Base-by-base conservation (phyloP, 2,329 filamentous ascomycete species). In the Emergomyces africanus region DNA sequence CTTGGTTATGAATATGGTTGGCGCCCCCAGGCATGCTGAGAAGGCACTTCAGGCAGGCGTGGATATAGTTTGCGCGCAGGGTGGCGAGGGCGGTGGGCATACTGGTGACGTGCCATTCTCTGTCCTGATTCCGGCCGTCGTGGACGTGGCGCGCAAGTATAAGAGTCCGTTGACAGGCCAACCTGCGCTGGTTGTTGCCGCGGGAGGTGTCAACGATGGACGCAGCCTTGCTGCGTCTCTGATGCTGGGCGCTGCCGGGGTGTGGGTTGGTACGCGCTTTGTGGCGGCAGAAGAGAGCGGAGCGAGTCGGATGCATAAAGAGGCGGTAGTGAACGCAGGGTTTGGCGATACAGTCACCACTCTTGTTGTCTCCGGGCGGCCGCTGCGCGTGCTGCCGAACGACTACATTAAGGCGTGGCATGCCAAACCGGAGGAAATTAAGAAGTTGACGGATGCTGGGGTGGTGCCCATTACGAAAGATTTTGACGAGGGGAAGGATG, bases 1-100 rank as follows among this genome's bases (percentile, higher is more conserved):
- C 46, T 70, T 95, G 61, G 80, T 96, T 41, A 96, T 96, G 90
- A 96, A 96, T 72, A 96, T 96, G 91, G 90, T 96, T 23, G 92
- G 92, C 0, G 88, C 91, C 67, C 91, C 92, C 1, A 90, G 87
- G 71, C 92, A 97, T 72, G 91, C 91, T 0, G 82, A 86, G 71
- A 96, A 96, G 76, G 91, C 91, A 2, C 78, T 97, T 3, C 83
- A 90, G 55, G 82, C 86, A 0, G 92, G 92, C 49, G 90, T 95
- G 10, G 92, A 97, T 74, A 86, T 96, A 64, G 82, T 97, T 5
- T 96, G 90, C 71, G 86, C 91, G 1, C 92, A 97, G 76, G 92
- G 92, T 53, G 90, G 90, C 57, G 92, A 97, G 73, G 92, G 91
- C 1, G 92, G 92, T 20, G 92, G 91, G 0, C 92, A 97, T 75